Evolutionary conservation across 2,329 filamentous ascomycete species (phyloP), one percentile per base, ranked within the genome.

Genomic region (Mycosphaerelloides madeirae): DNA sequence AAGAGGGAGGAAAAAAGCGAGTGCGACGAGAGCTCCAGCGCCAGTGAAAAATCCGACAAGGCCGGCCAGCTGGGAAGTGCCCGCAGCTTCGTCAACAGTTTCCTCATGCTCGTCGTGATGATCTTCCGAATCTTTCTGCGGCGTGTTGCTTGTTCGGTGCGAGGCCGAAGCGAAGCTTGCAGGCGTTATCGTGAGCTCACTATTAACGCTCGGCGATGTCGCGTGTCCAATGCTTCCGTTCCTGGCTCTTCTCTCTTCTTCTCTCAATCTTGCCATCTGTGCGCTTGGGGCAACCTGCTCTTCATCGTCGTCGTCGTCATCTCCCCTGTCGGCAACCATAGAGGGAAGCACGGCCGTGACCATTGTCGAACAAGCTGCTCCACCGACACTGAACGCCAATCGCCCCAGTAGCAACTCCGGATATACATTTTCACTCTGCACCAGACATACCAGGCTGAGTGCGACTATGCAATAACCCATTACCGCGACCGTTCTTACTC

Each of bases 21-120:
- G 72, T 9, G 93, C 89, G 3, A 98, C 76, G 4, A 98, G 75
- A 12, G 93, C 93, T 48, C 93, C 93, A 58, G 87, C 87, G 18
- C 93, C 93, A 6, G 93, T 95, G 63, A 94, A 95, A 46, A 95
- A 73, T 3, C 93, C 93, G 4, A 98, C 93, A 39, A 90, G 81
- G 0, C 93, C 93, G 13, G 93, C 91, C 19, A 98, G 76, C 49
- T 80, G 74, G 29, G 67, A 62, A 11, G 56, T 42, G 28, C 49
- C 34, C 44, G 52, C 50, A 16, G 45, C 34, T 5, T 37, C 45
- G 8, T 57, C 41, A 14, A 31, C 22, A 14, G 29, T 40, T 3
- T 47, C 19, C 13, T 29, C 32, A 8, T 38, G 28, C 6, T 16
- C 28, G 16, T 33, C 29, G 13, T 43, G 38, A 20, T 47, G 29